Evolutionary conservation across 495 filamentous ascomycete genomes (phyloP).

Genomic region (Parachaetomium inaequale): DNA sequence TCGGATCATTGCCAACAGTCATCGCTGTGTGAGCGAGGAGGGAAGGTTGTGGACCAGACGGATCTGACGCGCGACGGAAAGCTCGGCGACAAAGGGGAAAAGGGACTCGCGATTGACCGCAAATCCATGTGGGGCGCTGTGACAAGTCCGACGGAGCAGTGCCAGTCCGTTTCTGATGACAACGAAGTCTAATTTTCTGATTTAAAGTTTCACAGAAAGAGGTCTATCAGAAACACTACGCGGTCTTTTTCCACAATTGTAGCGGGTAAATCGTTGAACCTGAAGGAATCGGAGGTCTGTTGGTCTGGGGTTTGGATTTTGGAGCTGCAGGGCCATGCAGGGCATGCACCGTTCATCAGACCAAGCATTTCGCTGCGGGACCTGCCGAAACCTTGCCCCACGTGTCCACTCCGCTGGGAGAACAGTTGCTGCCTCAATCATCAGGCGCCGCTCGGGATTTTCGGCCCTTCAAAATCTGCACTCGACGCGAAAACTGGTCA

Average conservation of each 20-base stretch:
- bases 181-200: too few species aligned
- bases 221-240: too few species aligned
- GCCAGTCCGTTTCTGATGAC: too few species aligned
- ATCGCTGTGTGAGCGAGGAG: conserved; percentile 4
- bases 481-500: neutral
- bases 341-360: neutral
- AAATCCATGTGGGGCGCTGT: conserved; percentile 22
- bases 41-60: neutral
- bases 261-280: too few species aligned
- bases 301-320: neutral
- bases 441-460: neutral
- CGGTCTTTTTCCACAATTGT: too few species aligned
- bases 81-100: conserved; percentile 9
- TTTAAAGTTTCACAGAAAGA: too few species aligned
- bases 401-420: neutral
- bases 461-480: conserved; percentile 6
- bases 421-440: neutral
- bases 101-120: conserved; percentile 1
- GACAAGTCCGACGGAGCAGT: conserved; percentile 2
- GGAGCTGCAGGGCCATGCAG: too few species aligned
- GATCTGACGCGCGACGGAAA: conserved; percentile 13
- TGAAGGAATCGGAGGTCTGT: too few species aligned
- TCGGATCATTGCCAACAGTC: conserved; percentile 30
- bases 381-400: neutral
- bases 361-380: neutral